Percentiles rank a stretch among this genome's conserved stretches.
Conservation (phyloP, 768 basidiomycete genomes). For the Podaxis sp. region DNA sequence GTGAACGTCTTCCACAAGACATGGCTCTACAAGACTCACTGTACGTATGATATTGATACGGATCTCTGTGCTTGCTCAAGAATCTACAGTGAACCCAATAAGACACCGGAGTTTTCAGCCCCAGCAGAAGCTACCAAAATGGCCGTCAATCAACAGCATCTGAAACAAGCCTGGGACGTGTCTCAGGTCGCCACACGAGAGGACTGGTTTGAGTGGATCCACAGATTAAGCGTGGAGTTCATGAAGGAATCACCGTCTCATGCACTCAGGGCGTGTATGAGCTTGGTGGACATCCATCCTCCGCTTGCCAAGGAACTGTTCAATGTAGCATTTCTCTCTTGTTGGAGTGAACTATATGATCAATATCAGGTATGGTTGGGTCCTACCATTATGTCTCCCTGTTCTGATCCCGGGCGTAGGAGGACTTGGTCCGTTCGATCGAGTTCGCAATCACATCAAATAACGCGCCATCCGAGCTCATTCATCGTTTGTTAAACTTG, state of each 20-base stretch:
- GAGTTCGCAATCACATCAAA: conserved; percentile 80
- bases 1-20: conserved; percentile 91
- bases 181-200: conserved; percentile 73
- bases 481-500: conserved; percentile 87
- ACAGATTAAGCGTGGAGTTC: conserved; percentile 87
- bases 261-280: conserved; percentile 96
- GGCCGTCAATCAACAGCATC: conserved; percentile 93
- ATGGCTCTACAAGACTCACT: conserved; percentile 66
- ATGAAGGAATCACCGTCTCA: conserved; percentile 99
- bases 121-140: conserved; percentile 87
- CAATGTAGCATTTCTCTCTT: conserved; percentile 97
- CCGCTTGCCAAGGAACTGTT: conserved; percentile 93
- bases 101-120: conserved; percentile 72
- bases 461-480: conserved; percentile 81
- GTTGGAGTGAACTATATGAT: conserved; percentile 95
- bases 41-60: conserved; percentile 35
- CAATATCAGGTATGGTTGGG: conserved; percentile 79
- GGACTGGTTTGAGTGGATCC: conserved; percentile 97
- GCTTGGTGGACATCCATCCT: conserved; percentile 85
- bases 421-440: conserved; percentile 90
- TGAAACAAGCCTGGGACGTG: conserved; percentile 96
- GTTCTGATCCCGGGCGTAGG: conserved; percentile 46
- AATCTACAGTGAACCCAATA: conserved; percentile 59
- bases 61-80: conserved; percentile 1
- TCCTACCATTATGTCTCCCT: neutral